phyloP scores from a whole-genome alignment of 495 filamentous ascomycete species.

The Chaetomium cochliodes region DNA sequence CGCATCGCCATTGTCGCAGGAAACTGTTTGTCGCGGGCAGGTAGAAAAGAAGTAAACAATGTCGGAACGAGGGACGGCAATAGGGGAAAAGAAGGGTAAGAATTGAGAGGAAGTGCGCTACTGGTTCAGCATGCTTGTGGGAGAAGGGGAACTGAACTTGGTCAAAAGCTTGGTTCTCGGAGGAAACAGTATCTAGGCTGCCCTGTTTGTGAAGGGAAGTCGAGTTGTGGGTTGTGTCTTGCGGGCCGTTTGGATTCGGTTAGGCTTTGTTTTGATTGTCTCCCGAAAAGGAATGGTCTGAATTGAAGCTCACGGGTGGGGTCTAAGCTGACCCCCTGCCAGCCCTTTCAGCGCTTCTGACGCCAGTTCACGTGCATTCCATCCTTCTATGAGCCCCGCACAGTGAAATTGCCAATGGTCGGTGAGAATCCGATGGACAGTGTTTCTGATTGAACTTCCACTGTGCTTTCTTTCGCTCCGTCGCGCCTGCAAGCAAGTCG shows the following conservation, averaged over 20 bases:
- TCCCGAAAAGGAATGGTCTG: constrained; percentile 33
- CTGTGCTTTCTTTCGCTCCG: not conserved
- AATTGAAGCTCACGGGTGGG: constrained; percentile 26
- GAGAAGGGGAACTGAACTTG: constrained; percentile 3
- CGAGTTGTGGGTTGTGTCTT: constrained; percentile 33
- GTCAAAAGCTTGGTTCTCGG: constrained; percentile 20
- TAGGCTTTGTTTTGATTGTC: constrained; percentile 38
- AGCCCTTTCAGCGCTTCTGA: not conserved
- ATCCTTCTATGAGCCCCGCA: not conserved
- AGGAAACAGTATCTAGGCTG: constrained; percentile 17
- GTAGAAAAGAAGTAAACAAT: constrained; percentile 14
- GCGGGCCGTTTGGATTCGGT: constrained; percentile 21
- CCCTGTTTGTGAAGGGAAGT: constrained; percentile 19
- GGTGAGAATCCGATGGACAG: not conserved
- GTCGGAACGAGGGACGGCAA: not conserved
- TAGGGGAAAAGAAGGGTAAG: not conserved
- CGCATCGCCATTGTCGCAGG: constrained; percentile 49
- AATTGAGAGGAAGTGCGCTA: constrained; percentile 1
- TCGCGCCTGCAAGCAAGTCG: constrained; percentile 15
- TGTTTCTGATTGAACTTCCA: not conserved
- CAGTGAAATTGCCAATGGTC: constrained; percentile 7
- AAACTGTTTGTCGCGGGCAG: constrained; percentile 9
- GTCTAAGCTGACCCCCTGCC: constrained; percentile 1
- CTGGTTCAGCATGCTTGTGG: constrained; percentile 1
- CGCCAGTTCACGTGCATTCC: constrained; percentile 35